phyloP scores from a whole-genome alignment of 139 green algal genomes.

The Penium margaritaceum region DNA sequence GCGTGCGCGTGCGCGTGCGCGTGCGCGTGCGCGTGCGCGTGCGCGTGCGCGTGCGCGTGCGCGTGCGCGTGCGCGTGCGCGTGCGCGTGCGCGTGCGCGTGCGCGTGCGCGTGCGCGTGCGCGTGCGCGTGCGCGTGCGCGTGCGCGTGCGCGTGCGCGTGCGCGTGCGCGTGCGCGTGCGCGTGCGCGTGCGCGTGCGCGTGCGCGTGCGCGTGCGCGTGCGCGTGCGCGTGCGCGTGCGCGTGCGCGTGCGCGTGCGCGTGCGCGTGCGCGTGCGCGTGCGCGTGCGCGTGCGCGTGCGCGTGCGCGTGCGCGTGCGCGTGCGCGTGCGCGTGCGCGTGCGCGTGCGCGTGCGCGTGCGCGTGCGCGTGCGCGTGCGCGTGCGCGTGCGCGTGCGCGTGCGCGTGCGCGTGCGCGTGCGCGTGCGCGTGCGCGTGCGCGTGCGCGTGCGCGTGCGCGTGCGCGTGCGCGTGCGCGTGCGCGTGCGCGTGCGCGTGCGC shows the following conservation, averaged over 20 bases:
- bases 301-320: neutral
- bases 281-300: neutral
- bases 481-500: neutral
- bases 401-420: neutral
- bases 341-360: neutral
- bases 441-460: neutral
- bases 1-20: conserved; percentile 5
- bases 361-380: conserved; percentile 1
- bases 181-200: neutral
- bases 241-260: neutral
- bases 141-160: neutral
- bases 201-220: neutral
- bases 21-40: neutral
- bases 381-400: neutral
- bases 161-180: neutral
- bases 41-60: neutral
- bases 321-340: neutral
- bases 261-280: neutral
- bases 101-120: neutral
- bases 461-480: neutral
- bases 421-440: neutral
- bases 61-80: neutral
- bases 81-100: neutral
- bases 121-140: neutral
- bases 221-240: neutral